Conservation (phyloP, 129 eudicot species). For the Ambrosia artemisiifolia region DNA sequence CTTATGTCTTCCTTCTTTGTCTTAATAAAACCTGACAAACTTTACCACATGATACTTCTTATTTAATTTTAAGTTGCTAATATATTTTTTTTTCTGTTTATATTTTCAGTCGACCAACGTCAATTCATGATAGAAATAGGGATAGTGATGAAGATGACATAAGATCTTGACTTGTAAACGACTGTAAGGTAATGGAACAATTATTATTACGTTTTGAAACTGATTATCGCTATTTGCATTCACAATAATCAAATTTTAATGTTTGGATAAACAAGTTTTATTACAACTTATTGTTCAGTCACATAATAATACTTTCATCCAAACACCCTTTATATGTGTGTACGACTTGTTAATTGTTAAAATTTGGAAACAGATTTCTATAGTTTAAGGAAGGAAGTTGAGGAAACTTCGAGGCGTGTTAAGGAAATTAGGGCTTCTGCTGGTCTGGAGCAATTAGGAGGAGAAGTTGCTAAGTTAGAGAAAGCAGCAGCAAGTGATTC, state of each 20-base stretch:
- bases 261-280: not conserved
- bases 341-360: constrained; percentile 10
- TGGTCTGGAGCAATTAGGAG: constrained; percentile 70
- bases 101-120: constrained; percentile 72
- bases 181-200: too few species aligned
- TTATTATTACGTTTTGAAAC: too few species aligned
- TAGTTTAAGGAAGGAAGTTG: constrained; percentile 75
- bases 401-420: constrained; percentile 58
- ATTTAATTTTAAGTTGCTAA: not conserved
- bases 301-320: not conserved
- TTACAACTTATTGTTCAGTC: not conserved
- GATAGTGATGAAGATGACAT: constrained; percentile 93
- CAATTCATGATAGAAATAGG: constrained; percentile 80
- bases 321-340: not conserved
- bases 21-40: not conserved
- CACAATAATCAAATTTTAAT: not conserved
- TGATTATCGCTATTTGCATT: too few species aligned
- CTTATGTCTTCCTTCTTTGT: not conserved
- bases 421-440: constrained; percentile 78
- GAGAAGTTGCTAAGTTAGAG: constrained; percentile 72
- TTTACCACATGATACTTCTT: not conserved
- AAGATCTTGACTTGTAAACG: too few species aligned
- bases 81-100: not conserved
- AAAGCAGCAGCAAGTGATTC: constrained; percentile 60
- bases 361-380: constrained; percentile 64